Evolutionary conservation across 495 filamentous ascomycete species (phyloP).

Genomic region (Hypoxylon crocopeplum): DNA sequence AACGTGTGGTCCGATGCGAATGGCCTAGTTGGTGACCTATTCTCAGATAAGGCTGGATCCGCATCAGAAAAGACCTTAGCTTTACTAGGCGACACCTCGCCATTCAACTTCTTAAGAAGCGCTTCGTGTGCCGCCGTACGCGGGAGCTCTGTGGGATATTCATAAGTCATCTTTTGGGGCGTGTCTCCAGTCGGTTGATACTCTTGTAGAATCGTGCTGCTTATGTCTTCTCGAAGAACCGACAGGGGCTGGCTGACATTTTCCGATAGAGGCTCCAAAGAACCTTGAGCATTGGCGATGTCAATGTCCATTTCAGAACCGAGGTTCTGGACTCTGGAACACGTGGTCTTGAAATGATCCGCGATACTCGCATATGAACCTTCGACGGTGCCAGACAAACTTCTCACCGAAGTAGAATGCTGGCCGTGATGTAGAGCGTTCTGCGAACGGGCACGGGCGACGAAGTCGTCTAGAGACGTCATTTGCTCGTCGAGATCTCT

Average conservation of each 20-base stretch:
- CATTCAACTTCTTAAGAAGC: constrained; percentile 65
- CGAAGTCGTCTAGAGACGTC: constrained; percentile 86
- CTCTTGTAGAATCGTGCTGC: constrained; percentile 68
- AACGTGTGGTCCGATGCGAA: constrained; percentile 23
- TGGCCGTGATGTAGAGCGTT: constrained; percentile 76
- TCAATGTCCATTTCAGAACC: constrained; percentile 67
- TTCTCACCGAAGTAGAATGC: constrained; percentile 65
- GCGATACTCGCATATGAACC: constrained; percentile 73
- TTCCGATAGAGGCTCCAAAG: constrained; percentile 63
- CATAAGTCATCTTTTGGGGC: constrained; percentile 76
- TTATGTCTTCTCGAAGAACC: constrained; percentile 69
- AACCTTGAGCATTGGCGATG: constrained; percentile 57
- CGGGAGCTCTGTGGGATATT: constrained; percentile 77
- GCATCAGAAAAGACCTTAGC: constrained; percentile 48
- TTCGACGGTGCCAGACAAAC: constrained; percentile 68
- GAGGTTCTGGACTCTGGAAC: constrained; percentile 66
- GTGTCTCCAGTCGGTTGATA: constrained; percentile 87
- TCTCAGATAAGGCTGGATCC: constrained; percentile 28
- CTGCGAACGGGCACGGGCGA: constrained; percentile 79
- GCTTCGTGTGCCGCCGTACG: constrained; percentile 74
- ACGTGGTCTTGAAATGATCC: constrained; percentile 66
- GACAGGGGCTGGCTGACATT: constrained; percentile 71
- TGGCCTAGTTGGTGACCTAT: constrained; percentile 37
- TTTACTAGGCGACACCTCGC: constrained; percentile 44
- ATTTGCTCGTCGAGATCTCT: constrained; percentile 85